Conservation (phyloP, 2,329 filamentous ascomycete genomes). For the Epichloe amarillans region DNA sequence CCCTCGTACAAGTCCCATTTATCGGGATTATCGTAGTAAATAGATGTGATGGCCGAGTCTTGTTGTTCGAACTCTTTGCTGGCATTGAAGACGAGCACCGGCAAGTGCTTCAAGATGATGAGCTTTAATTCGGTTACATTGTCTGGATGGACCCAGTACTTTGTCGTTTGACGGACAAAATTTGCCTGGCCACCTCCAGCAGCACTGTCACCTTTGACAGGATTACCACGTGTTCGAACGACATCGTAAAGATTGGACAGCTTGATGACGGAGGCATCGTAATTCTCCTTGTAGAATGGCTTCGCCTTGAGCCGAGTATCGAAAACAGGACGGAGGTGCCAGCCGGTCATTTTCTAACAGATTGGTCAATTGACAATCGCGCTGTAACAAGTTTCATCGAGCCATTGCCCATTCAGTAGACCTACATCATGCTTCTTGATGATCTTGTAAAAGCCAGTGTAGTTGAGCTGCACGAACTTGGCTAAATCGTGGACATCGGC, state of each 20-base stretch:
- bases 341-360: conserved; percentile 74
- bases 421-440: conserved; percentile 98
- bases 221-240: conserved; percentile 84
- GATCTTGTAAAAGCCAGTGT: conserved; percentile 98
- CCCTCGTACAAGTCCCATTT: conserved; percentile 92
- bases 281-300: conserved; percentile 98
- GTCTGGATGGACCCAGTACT: conserved; percentile 98
- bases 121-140: conserved; percentile 98
- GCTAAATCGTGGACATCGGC: conserved; percentile 95
- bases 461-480: conserved; percentile 97
- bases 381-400: neutral
- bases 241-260: conserved; percentile 91
- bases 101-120: conserved; percentile 93
- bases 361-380: neutral
- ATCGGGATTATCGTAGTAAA: conserved; percentile 93
- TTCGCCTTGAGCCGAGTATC: conserved; percentile 87
- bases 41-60: conserved; percentile 92
- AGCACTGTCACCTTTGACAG: conserved; percentile 78
- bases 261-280: conserved; percentile 89
- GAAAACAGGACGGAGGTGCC: conserved; percentile 92
- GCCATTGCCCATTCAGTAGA: neutral
- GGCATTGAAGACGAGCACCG: conserved; percentile 91
- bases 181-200: conserved; percentile 88
- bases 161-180: conserved; percentile 94
- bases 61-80: conserved; percentile 89